Evolutionary conservation across 2,329 filamentous ascomycete species (phyloP), one percentile per base, ranked within the genome.

Genomic region (Fusarium fujikuroi): DNA sequence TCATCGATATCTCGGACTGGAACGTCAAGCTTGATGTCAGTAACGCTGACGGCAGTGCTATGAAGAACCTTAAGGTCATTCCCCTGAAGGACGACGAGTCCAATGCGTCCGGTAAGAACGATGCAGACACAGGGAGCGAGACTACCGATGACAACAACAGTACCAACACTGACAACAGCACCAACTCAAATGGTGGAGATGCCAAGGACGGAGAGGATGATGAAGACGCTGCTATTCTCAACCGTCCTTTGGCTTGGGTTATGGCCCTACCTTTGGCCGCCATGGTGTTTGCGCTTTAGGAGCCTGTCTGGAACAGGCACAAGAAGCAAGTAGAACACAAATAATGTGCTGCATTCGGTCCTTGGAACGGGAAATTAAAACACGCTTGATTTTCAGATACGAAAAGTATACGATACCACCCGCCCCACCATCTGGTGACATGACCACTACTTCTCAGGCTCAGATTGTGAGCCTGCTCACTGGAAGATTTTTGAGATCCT

Each of bases 1-100:
- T 97, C 60, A 87, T 97, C 72, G 81, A 89, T 70, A 87, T 97
- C 76, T 85, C 87, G 56, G 87, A 89, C 75, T 88, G 94, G 74
- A 86, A 86, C 40, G 89, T 94, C 64, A 80, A 77, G 58, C 78
- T 85, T 70, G 76, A 77, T 32, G 83, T 87, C 76, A 80, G 76
- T 63, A 83, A 85, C 68, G 78, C 80, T 9, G 77, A 84, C 39
- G 85, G 85, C 69, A 83, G 80, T 23, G 76, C 72, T 44, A 74
- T 90, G 62, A 81, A 79, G 47, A 79, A 80, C 77, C 84, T 90
- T 53, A 84, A 85, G 66, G 86, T 90, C 57, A 82, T 83, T 68
- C 83, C 83, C 28, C 81, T 88, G 4, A 69, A 76, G n/a, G 80
- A 84, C 43, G 81, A 86, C 64, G 80, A 83, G 62, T 81, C 81